Evolutionary conservation across 1,139 yeast genomes (phyloP), one percentile per base, ranked within the genome.

Genomic region (Lizanozyma gosingica): DNA sequence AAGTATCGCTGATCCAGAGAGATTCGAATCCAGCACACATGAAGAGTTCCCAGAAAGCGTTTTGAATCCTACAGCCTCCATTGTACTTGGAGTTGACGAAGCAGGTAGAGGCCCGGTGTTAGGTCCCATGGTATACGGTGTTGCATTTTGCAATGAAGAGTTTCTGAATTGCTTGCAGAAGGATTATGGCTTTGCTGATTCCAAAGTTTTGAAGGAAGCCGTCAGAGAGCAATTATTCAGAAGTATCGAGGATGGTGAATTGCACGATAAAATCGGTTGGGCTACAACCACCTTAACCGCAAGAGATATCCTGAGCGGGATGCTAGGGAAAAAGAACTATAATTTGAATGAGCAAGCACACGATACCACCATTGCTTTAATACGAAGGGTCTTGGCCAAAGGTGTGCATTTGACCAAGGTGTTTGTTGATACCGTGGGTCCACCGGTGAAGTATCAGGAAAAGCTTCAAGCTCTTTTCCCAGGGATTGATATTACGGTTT

Each of bases 51-150:
- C 22, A 15, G 42, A 47, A 17, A 47, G 29, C 11, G 29, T 22
- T 6, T 22, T 22, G 29, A 11, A 54, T 34, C 45, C 50, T 4
- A 34, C 45, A 3, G 56, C 51, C 9, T 53, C 62, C 0, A 62
- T 69, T 2, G 76, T 87, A 1, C 60, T 92, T 14, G 98, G 98
- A 3, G 95, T 92, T 1, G 98, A 92, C 57, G 99, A 92, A 58
- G 98, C 99, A 0, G 98, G 99, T 0, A 72, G 99, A 48, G 99
- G 99, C 0, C 98, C 99, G 0, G 97, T 94, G 0, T 55, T 92
- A 40, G 94, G 98, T 0, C 95, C 97, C 1, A 94, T 92, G 98
- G 98, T 94, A 1, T 92, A 92, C 53, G 95, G 95, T 1, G 67
- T 87, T 2, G 80, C 94, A 2, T 92, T 87, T 55, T 81, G 95